Evolutionary conservation across 31 red algal species (phyloP), one percentile per base, ranked within the genome.

Genomic region (Odonthalia washingtoniensis): DNA sequence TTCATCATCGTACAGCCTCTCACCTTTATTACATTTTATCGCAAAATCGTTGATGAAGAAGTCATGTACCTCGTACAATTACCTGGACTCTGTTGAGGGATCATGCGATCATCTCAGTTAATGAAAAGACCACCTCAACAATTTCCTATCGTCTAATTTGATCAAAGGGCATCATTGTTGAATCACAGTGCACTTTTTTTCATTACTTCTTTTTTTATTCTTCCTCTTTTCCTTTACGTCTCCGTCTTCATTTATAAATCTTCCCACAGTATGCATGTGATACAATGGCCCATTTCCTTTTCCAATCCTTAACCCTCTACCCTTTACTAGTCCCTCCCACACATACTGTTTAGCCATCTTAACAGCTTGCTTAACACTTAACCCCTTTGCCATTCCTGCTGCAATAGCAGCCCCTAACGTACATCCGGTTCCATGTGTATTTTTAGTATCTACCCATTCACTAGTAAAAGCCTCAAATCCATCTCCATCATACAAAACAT

Each of bases 371-470:
- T 75, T 75, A 43, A 95, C n/a, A 9, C 76, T 33, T 45, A 57
- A 41, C 46, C 95, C 95, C 32, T 84, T 90, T 26, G 98, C 98
- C 45, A 97, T 74, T 42, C 85, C 46, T 28, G 98, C 93, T 17
- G 94, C 89, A 24, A 97, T 90, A 57, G 95, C 92, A 12, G 98
- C 40, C 0, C 95, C 89, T 28, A 94, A 65, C 44, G 95, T 99
- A 64, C 98, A 99, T 5, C 98, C 98, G 38, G 98, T 97, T 4
- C 98, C 98, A 77, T 99, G 98, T 3, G 93, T 99, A 73, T 92
- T 91, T 21, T 44, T 65, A 32, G 98, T 87, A 0, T 87, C 72
- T 26, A 97, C 52, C 26, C 95, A 88, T 26, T 92, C 79, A 44
- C 52, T 75, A 27, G 45, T 74, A 40, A 95, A 88, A 28, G 82